phyloP scores from a whole-genome alignment of 2,329 filamentous ascomycete genomes.

The Aspergillus bombycis region DNA sequence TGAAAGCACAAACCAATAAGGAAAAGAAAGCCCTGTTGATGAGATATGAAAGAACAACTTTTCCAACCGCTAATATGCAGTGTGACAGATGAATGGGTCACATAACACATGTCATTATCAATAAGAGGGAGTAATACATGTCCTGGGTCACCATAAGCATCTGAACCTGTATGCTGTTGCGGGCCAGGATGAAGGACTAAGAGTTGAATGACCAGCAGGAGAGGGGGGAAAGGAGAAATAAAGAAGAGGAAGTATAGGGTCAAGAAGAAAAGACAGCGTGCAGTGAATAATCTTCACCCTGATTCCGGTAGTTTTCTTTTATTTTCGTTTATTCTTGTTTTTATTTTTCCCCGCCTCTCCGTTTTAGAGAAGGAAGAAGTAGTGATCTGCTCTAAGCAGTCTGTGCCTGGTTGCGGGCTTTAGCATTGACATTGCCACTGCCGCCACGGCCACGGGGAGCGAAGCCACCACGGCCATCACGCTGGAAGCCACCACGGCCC shows the following conservation, averaged over 20 bases:
- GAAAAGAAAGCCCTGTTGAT: constrained; percentile 31
- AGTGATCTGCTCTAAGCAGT: constrained; percentile 39
- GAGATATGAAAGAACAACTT: constrained; percentile 36
- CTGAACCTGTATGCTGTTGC: constrained; percentile 21
- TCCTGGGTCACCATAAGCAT: constrained; percentile 29
- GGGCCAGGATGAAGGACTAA: constrained; percentile 28
- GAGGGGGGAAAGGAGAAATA: constrained; percentile 10
- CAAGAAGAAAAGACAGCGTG: constrained; percentile 6
- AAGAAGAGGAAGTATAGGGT: constrained; percentile 14
- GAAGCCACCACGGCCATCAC: constrained; percentile 70
- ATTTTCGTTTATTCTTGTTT: constrained; percentile 3
- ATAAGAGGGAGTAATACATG: constrained; percentile 43
- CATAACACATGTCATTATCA: constrained; percentile 47
- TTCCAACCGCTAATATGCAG: constrained; percentile 49
- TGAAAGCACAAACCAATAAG: constrained; percentile 20
- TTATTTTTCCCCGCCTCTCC: neutral
- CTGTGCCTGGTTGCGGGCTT: constrained; percentile 51
- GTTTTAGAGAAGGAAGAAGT: neutral
- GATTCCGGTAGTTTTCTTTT: constrained; percentile 1
- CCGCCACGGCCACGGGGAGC: constrained; percentile 67
- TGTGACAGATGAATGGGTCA: constrained; percentile 37
- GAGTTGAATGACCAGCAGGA: constrained; percentile 21
- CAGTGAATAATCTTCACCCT: neutral
- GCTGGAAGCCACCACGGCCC: constrained; percentile 67
- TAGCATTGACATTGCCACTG: constrained; percentile 48